phyloP scores from a whole-genome alignment of 495 filamentous ascomycete species.

The Astrothelium macrocarpum region DNA sequence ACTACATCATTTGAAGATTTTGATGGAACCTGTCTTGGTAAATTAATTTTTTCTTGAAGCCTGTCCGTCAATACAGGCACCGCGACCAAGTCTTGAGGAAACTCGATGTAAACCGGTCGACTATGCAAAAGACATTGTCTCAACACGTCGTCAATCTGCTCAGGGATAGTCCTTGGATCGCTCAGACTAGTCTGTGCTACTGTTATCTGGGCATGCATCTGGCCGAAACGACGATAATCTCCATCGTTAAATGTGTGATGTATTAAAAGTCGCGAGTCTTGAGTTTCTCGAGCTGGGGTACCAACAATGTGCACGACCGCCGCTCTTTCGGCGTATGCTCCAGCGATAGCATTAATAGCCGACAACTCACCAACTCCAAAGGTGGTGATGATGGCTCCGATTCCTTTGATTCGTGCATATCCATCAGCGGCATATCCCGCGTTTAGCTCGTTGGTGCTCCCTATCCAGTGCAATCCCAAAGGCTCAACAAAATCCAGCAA shows the following conservation, averaged over 20 bases:
- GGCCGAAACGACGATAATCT: conserved; percentile 32
- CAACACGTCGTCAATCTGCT: conserved; percentile 34
- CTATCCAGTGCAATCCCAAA: conserved; percentile 60
- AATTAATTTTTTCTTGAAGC: conserved; percentile 7
- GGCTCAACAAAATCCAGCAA: conserved; percentile 57
- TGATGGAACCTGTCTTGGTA: conserved; percentile 16
- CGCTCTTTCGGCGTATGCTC: conserved; percentile 25
- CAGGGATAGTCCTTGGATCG: conserved; percentile 31
- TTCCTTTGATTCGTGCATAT: conserved; percentile 64
- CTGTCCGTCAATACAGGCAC: conserved; percentile 7
- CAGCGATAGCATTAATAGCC: conserved; percentile 48
- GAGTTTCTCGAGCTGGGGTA: conserved; percentile 28
- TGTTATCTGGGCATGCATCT: conserved; percentile 35
- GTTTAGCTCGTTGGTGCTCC: conserved; percentile 74
- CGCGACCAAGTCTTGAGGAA: conserved; percentile 37
- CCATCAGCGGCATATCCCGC: conserved; percentile 77
- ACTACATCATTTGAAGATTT: not conserved
- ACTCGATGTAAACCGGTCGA: conserved; percentile 38
- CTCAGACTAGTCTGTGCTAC: conserved; percentile 33
- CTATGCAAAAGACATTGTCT: conserved; percentile 33
- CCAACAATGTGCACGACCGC: conserved; percentile 29
- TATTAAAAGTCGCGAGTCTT: conserved; percentile 29
- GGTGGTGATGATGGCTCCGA: conserved; percentile 65
- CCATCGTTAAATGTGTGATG: conserved; percentile 42
- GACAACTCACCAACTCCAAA: conserved; percentile 76